These are phyloP conservation scores for Penicillium psychrofluorescens DNA, from an alignment of 495 filamentous ascomycete genomes.

Conservation along the genomic window DNA sequence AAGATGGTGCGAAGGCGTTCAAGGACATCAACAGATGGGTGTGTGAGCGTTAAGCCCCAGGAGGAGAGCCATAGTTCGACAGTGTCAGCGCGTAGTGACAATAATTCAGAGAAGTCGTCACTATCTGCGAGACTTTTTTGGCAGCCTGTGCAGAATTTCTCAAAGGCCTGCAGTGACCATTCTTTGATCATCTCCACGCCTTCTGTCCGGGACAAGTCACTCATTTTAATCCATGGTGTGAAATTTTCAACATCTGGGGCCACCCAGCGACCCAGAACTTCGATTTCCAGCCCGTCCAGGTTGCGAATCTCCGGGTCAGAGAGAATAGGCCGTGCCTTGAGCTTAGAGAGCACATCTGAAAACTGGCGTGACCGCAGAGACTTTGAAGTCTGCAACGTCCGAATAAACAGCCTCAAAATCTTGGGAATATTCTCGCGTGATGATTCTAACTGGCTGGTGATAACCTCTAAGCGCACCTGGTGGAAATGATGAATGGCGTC, in stretches of 20 bases:
- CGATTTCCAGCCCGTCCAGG: slow-evolving; percentile 69
- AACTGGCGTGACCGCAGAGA: slow-evolving; percentile 64
- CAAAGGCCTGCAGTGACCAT: slow-evolving; percentile 71
- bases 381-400: slow-evolving; percentile 71
- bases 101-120: slow-evolving; percentile 56
- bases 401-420: slow-evolving; percentile 64
- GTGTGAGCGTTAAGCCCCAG: slow-evolving; percentile 31
- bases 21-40: slow-evolving; percentile 52
- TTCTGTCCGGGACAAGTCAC: slow-evolving; percentile 61
- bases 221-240: slow-evolving; percentile 82
- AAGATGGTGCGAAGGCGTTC: slow-evolving; percentile 61
- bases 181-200: slow-evolving; percentile 56
- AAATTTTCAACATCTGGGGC: slow-evolving; percentile 78
- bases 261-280: slow-evolving; percentile 75
- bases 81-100: slow-evolving; percentile 60
- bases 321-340: slow-evolving; percentile 66
- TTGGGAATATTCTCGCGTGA: slow-evolving; percentile 45
- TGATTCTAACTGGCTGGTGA: slow-evolving; percentile 47
- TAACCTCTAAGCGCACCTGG: slow-evolving; percentile 58
- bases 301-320: slow-evolving; percentile 56
- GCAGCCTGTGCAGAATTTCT: slow-evolving; percentile 53
- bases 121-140: slow-evolving; percentile 46
- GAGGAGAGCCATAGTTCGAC: slow-evolving; percentile 66
- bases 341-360: slow-evolving; percentile 56
- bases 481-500: slow-evolving; percentile 82